These are phyloP conservation scores for Amoeboaphelidium protococcarum DNA, from an alignment of 371 early-diverging fungal genomes.

Conservation along the genomic window DNA sequence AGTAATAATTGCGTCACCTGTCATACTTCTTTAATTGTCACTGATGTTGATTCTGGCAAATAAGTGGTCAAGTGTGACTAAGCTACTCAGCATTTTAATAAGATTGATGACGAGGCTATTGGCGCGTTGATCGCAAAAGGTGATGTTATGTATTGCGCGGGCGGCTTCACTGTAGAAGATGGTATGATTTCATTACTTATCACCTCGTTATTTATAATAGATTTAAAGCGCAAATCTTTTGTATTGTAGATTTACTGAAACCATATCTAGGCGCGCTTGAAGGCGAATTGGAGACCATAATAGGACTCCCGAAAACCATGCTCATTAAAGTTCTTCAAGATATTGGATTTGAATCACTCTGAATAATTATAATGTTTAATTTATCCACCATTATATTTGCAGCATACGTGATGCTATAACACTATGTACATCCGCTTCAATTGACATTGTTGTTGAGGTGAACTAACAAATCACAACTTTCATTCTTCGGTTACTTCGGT, in stretches of 20 bases:
- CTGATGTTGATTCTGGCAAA: slow-evolving; percentile 11
- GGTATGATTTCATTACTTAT: slow-evolving; percentile 1
- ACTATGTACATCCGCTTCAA: no score
- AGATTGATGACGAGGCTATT: slow-evolving; percentile 10
- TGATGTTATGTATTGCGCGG: slow-evolving; percentile 14
- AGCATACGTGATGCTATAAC: no score
- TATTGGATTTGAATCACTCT: no score
- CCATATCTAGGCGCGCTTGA: background rate
- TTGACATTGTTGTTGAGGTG: no score
- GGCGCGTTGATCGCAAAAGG: slow-evolving; percentile 13
- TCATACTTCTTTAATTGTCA: slow-evolving; percentile 12
- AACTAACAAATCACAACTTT: no score
- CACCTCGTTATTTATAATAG: no score
- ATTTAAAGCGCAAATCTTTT: no score
- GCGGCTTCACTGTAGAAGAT: slow-evolving; percentile 21
- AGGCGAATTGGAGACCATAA: background rate
- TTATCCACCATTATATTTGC: no score
- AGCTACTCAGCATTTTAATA: slow-evolving; percentile 13
- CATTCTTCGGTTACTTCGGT: no score
- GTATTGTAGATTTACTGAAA: no score
- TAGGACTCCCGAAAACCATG: background rate
- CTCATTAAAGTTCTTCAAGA: background rate
- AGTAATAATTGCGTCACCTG: no score
- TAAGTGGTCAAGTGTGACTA: slow-evolving; percentile 11
- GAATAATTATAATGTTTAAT: no score